Evolutionary conservation across 805 yeast genomes (phyloP), one percentile per base, ranked within the genome.

Genomic region (Kodamaea leandrae): DNA sequence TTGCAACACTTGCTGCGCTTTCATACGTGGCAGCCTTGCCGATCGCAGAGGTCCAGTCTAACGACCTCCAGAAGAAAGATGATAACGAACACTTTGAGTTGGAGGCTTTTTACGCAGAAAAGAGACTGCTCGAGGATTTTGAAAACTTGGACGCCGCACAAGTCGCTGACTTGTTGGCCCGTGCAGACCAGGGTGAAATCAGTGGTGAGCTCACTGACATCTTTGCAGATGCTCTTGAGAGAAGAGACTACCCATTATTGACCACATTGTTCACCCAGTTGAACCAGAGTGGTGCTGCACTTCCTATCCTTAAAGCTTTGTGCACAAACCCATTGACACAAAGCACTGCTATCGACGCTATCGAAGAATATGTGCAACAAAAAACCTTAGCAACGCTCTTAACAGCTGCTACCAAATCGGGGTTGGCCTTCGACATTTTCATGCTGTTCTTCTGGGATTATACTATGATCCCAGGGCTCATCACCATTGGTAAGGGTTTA

Each of bases 351-450:
- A 46, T 49, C 28, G 43, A 43, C 12, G 49, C 55, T 23, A 49
- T 52, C 13, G 55, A 43, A 19, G 44, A 43, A 20, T 52, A 52
- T 27, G 43, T 55, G 33, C 25, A 48, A 25, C 36, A 47, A 15
- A 49, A 53, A 27, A 47, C 48, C 27, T 47, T 53, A 44, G 32
- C 51, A 1, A 25, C 37, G 13, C 36, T 55, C 20, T 43, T 55
- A 32, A 13, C 32, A 14, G 47, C 49, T 5, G 49, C 50, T 6
- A 53, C 50, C 28, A 17, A 46, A 16, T 52, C 57, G 7, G 52
- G 51, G 12, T 48, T 55, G 41, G 57, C 49, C 3, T 41, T 53
- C 16, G 58, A 53, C 44, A 32, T 55, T 27, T 53, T 51, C 21
- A 41, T 51, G 43, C 25, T 48, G 42, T 25, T 53, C 19, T 50